Evolutionary conservation across 495 filamentous ascomycete species (phyloP).

Genomic region (Peziza echinospora): DNA sequence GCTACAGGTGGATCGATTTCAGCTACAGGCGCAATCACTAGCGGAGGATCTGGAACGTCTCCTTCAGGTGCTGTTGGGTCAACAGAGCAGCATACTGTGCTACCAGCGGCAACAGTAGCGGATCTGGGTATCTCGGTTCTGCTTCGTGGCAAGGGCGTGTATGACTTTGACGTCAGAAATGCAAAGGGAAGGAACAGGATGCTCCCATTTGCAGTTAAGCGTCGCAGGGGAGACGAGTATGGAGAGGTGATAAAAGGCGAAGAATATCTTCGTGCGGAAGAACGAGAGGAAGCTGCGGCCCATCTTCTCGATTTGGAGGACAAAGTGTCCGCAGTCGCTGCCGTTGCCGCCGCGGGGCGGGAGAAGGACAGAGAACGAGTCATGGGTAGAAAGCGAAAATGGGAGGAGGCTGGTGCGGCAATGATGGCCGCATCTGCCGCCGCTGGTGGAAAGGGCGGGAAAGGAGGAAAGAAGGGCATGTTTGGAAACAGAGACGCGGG

Average conservation of each 20-base stretch:
- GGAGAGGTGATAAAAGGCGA: slow-evolving; percentile 33
- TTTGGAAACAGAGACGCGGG: slow-evolving; percentile 11
- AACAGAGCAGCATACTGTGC: slow-evolving; percentile 65
- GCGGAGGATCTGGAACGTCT: slow-evolving; percentile 44
- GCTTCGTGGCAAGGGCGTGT: slow-evolving; percentile 63
- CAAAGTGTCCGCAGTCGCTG: no score
- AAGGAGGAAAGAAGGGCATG: slow-evolving; percentile 12
- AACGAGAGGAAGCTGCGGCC: not conserved
- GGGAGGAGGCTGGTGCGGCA: slow-evolving; percentile 43
- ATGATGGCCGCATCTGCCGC: not conserved
- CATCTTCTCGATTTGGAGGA: no score
- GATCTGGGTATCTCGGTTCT: slow-evolving; percentile 82
- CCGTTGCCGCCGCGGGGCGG: no score
- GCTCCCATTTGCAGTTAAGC: slow-evolving; percentile 66
- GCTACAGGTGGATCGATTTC: slow-evolving; percentile 10
- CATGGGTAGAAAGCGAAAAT: slow-evolving; percentile 83
- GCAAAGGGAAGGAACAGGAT: slow-evolving; percentile 85
- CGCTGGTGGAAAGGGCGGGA: slow-evolving; percentile 9
- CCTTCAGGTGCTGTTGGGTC: slow-evolving; percentile 74
- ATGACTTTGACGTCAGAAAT: slow-evolving; percentile 80
- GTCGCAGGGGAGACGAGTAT: slow-evolving; percentile 70
- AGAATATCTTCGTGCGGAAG: not conserved
- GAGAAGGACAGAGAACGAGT: slow-evolving; percentile 14
- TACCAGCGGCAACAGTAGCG: slow-evolving; percentile 54
- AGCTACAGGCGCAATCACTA: slow-evolving; percentile 7